Evolutionary conservation across 345 rosid species (phyloP), one percentile per base, ranked within the genome.

Genomic region (Eucalyptus regnans): DNA sequence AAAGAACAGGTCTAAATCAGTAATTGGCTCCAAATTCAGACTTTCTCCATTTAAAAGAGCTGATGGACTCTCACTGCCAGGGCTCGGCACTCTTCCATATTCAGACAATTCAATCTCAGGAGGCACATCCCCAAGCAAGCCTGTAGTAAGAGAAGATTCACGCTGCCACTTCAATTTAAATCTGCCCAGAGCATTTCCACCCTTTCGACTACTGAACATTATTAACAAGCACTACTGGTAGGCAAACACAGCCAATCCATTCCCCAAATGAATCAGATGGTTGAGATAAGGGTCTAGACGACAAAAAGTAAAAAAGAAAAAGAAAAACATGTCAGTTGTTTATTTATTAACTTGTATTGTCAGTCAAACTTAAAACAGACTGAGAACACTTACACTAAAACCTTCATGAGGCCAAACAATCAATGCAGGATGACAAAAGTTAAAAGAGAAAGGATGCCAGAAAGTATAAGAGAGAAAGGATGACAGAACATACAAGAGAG

Each of bases 31-130:
- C 56, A 92, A 92, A 91, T 90, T 97, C 92, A 95, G 91, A 91
- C 96, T 95, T 91, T 98, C 99, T 46, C 99, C 99, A 91, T 96
- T 96, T 89, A 98, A 98, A 89, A 97, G 96, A 66, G 97, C 99
- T 0, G 99, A 96, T 37, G 99, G 99, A 93, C 99, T 96, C 91
- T 98, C 99, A 89, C 99, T 97, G 56, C 98, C 99, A 89, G 99
- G 96, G 93, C 98, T 98, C 13, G 97, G 96, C 91, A 94, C 86
- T 91, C 97, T 96, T 89, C 98, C 95, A 71, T 96, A 95, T 62
- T 90, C 94, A 58, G 99, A 97, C 91, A 98, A 93, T 92, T 98
- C 99, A 92, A 98, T 94, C 93, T 96, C 99, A 86, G 95, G 96
- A 62, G 97, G 94, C 64, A 87, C 98, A 92, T 96, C 95, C 33